Evolutionary conservation across 352 stramenopile genomes (phyloP), one percentile per base, ranked within the genome.

Genomic region (Phytophthora fragariae): DNA sequence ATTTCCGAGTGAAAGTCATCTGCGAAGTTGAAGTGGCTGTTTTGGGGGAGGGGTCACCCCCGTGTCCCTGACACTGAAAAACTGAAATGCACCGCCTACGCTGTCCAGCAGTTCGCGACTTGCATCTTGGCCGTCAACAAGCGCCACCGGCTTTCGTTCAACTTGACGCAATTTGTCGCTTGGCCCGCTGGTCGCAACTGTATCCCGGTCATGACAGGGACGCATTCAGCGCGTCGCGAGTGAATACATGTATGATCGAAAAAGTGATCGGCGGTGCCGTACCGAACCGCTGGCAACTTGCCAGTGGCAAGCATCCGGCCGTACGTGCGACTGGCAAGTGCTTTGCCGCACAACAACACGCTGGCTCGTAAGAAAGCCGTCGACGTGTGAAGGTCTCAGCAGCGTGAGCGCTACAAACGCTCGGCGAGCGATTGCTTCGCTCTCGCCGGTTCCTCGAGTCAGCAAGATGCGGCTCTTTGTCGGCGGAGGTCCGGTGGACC

Each of bases 151-250:
- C 44, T 52, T 64, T 47, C 27, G 37, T 44, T 69, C 50, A 47
- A 21, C 31, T 64, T 49, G 67, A 65, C 56, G 60, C 37, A 62
- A 50, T 53, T 56, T 27, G 47, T 14, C n/a, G 6, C 17, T 47
- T 29, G 57, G 29, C 31, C 55, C 44, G 62, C 56, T 54, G 50
- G 44, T 55, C 62, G 19, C 53, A 73, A 71, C 65, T 58, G 64
- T 73, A 77, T 73, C 53, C 44, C 50, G 57, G 39, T 57, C 56
- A 73, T 73, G 62, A 61, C 52, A 57, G 56, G 54, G 17, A 50
- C 44, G 37, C 53, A 19, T 24, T 62, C 53, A 33, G 53, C 44
- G 53, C 44, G 33, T 33, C 14, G 41, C 69, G 52, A 76, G 47
- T 63, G 58, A 68, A 64, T 63, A 21, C 19, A 21, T 21, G 19